phyloP scores from a whole-genome alignment of 225 moss, liverwort and hornwort genomes.

The Polytrichum formosum region DNA sequence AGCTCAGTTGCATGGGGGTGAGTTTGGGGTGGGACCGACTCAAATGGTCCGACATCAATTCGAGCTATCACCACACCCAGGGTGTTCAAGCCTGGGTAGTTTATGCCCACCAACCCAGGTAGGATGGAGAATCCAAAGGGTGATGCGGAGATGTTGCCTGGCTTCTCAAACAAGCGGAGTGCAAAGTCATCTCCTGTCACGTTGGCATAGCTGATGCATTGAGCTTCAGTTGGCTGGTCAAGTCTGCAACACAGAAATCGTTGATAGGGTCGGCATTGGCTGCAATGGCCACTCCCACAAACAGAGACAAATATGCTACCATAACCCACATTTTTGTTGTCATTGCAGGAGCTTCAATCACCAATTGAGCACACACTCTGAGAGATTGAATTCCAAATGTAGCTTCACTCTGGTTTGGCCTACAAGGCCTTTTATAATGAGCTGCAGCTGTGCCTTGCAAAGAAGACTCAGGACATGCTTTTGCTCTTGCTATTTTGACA shows the following conservation, averaged over 20 bases:
- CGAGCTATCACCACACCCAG: not conserved
- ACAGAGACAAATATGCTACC: not conserved
- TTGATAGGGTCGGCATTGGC: not conserved
- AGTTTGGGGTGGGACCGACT: not conserved
- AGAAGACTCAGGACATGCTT: too few relatives aligned
- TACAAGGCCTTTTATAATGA: too few relatives aligned
- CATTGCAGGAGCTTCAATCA: too few relatives aligned
- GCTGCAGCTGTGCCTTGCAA: too few relatives aligned
- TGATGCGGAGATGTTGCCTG: not conserved
- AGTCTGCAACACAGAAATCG: not conserved
- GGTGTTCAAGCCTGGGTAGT: constrained; percentile 1
- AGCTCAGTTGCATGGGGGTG: not conserved
- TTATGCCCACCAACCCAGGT: not conserved
- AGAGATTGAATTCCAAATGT: too few relatives aligned
- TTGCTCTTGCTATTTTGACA: too few relatives aligned
- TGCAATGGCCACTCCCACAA: not conserved
- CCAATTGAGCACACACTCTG: too few relatives aligned
- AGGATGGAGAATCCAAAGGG: not conserved
- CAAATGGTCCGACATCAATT: not conserved
- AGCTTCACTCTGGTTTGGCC: too few relatives aligned
- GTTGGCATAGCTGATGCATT: not conserved
- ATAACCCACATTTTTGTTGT: too few relatives aligned
- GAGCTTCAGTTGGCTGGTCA: not conserved
- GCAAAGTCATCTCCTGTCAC: not conserved
- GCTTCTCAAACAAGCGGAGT: not conserved